These are phyloP conservation scores for Tranzscheliella williamsii DNA, from an alignment of 1,284 basidiomycete species.

Conservation along the genomic window DNA sequence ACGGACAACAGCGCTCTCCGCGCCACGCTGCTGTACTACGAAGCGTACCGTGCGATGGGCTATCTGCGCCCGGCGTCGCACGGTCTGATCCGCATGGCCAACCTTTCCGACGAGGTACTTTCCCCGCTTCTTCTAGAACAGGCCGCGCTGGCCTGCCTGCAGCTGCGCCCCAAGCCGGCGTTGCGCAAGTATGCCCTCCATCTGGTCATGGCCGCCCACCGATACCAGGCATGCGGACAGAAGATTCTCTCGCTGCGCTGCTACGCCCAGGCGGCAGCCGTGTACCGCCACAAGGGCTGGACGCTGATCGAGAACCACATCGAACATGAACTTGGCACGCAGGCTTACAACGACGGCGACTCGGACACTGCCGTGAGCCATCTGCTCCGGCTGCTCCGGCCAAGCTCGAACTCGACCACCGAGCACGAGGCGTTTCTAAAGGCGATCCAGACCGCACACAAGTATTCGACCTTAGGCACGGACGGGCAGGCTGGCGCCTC, in stretches of 20 bases:
- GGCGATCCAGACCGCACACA: slow-evolving; percentile 64
- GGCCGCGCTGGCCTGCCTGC: slow-evolving; percentile 63
- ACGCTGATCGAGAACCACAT: slow-evolving; percentile 63
- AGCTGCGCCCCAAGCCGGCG: slow-evolving; percentile 51
- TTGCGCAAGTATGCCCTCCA: slow-evolving; percentile 63
- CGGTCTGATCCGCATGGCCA: slow-evolving; percentile 43
- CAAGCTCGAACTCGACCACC: slow-evolving; percentile 20
- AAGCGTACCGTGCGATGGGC: slow-evolving; percentile 36
- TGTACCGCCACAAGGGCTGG: slow-evolving; percentile 60
- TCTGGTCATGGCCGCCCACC: slow-evolving; percentile 64
- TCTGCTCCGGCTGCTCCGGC: slow-evolving; percentile 58
- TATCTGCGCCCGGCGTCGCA: slow-evolving; percentile 34
- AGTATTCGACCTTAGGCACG: slow-evolving; percentile 39
- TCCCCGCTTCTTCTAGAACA: slow-evolving; percentile 66
- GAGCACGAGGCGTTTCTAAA: slow-evolving; percentile 63
- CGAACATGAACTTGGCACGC: slow-evolving; percentile 65
- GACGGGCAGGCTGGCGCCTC: neutral
- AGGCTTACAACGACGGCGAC: slow-evolving; percentile 65
- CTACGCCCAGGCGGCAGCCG: slow-evolving; percentile 33
- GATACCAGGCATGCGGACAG: slow-evolving; percentile 66
- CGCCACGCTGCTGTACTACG: slow-evolving; percentile 51
- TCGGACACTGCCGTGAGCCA: slow-evolving; percentile 63
- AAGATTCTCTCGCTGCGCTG: slow-evolving; percentile 45
- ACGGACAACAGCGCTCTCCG: slow-evolving; percentile 36
- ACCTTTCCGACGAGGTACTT: slow-evolving; percentile 63